phyloP scores from a whole-genome alignment of 2,329 filamentous ascomycete species.

The Epichloe typhina region DNA sequence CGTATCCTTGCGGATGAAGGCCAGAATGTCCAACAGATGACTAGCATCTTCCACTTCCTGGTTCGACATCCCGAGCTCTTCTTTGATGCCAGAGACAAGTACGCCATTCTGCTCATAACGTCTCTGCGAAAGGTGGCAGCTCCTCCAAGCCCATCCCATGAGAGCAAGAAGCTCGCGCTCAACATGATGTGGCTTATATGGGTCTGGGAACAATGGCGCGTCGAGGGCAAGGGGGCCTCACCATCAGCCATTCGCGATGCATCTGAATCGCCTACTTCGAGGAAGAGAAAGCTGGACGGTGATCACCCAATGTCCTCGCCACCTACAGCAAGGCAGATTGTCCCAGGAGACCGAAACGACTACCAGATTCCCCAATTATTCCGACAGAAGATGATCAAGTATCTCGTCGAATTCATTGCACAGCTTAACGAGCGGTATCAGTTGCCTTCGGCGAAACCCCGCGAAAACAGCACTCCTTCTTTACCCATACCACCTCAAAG shows the following conservation, averaged over 20 bases:
- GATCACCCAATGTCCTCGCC: slow-evolving; percentile 40
- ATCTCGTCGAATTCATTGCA: slow-evolving; percentile 89
- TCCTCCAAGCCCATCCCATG: slow-evolving; percentile 72
- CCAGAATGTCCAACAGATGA: slow-evolving; percentile 89
- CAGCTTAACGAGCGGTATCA: slow-evolving; percentile 76
- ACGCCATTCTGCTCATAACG: slow-evolving; percentile 76
- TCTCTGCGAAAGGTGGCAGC: slow-evolving; percentile 79
- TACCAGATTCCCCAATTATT: slow-evolving; percentile 55
- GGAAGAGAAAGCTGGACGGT: slow-evolving; percentile 67
- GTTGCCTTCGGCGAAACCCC: slow-evolving; percentile 55
- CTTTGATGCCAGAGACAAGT: slow-evolving; percentile 87
- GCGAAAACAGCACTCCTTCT: slow-evolving; percentile 34
- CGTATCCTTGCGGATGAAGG: slow-evolving; percentile 89
- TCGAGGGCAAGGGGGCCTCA: slow-evolving; percentile 41
- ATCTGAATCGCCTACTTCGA: slow-evolving; percentile 58
- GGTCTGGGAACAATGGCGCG: slow-evolving; percentile 79
- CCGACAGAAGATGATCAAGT: slow-evolving; percentile 77
- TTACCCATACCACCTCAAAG: slow-evolving; percentile 39
- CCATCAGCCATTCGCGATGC: slow-evolving; percentile 20
- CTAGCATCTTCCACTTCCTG: slow-evolving; percentile 93
- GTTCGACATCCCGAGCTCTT: slow-evolving; percentile 87
- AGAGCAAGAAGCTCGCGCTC: slow-evolving; percentile 81
- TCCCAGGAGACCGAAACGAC: slow-evolving; percentile 42
- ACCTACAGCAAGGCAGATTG: slow-evolving; percentile 28
- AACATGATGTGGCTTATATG: slow-evolving; percentile 86